Percentiles rank a stretch among this genome's conserved stretches.
These are phyloP conservation scores for Solanum hybrid DNA, from an alignment of 305 asterid species.

Conservation along the genomic window DNA sequence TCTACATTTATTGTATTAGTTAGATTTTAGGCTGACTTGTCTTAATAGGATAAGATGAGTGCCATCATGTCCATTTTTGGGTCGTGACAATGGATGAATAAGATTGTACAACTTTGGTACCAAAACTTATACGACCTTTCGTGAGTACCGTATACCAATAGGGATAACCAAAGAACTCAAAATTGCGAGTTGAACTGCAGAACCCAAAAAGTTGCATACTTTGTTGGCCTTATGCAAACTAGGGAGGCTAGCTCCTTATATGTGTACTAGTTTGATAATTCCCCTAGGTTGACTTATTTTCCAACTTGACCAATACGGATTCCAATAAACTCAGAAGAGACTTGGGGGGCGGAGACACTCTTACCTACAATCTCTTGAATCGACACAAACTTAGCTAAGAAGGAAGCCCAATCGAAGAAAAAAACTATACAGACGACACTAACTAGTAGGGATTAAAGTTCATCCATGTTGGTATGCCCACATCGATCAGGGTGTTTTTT, in stretches of 20 bases:
- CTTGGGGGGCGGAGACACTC: neutral
- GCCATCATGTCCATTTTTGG: neutral
- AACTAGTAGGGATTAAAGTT: neutral
- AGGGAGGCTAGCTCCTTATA: neutral
- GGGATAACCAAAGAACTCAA: neutral
- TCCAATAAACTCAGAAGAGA: neutral
- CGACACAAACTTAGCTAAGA: neutral
- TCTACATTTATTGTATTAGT: neutral
- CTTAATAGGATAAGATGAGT: neutral
- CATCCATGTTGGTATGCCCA: neutral
- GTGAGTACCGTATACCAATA: neutral
- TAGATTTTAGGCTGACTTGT: neutral
- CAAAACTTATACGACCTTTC: neutral
- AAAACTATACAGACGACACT: neutral
- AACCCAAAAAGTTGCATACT: neutral
- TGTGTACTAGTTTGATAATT: neutral
- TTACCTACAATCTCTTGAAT: neutral
- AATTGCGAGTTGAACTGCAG: neutral
- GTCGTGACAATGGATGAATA: neutral
- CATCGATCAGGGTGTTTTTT: neutral
- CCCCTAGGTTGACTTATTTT: neutral
- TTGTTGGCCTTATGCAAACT: neutral
- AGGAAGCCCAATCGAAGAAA: neutral
- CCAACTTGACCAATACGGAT: neutral
- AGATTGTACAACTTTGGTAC: neutral